phyloP scores from a whole-genome alignment of 2,329 filamentous ascomycete genomes.

The Aspergillus jensenii region DNA sequence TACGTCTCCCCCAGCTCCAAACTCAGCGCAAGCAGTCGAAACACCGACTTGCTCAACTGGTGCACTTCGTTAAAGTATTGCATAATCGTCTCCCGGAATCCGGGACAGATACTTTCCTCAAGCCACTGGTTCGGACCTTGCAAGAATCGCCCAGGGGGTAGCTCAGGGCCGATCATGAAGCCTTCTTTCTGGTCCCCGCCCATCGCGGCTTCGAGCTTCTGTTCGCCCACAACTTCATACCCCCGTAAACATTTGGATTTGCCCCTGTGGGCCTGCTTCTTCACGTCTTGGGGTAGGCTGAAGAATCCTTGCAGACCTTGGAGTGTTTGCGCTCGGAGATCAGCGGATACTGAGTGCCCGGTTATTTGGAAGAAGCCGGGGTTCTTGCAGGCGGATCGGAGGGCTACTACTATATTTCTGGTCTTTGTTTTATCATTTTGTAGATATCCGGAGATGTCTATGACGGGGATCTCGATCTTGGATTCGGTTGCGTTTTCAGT shows the following conservation, averaged over 20 bases:
- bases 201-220: neutral
- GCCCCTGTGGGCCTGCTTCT: neutral
- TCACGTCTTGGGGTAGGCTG: neutral
- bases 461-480: neutral
- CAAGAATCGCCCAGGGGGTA: neutral
- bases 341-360: neutral
- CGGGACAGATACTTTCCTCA: neutral
- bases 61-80: slow-evolving; percentile 1
- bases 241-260: neutral
- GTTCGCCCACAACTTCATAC: slow-evolving; percentile 1
- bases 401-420: neutral
- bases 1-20: neutral
- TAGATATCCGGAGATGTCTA: slow-evolving; percentile 5
- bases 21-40: neutral
- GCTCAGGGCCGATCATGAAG: slow-evolving; percentile 3
- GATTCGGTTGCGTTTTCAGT: neutral
- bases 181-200: slow-evolving; percentile 5
- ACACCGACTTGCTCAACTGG: neutral
- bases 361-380: slow-evolving; percentile 5
- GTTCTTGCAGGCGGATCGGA: neutral
- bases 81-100: slow-evolving; percentile 1
- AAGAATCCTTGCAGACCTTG: neutral
- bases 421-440: neutral
- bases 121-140: slow-evolving; percentile 6
- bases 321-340: neutral